phyloP scores from a whole-genome alignment of 495 filamentous ascomycete species.

The Trichoderma asperelloides region DNA sequence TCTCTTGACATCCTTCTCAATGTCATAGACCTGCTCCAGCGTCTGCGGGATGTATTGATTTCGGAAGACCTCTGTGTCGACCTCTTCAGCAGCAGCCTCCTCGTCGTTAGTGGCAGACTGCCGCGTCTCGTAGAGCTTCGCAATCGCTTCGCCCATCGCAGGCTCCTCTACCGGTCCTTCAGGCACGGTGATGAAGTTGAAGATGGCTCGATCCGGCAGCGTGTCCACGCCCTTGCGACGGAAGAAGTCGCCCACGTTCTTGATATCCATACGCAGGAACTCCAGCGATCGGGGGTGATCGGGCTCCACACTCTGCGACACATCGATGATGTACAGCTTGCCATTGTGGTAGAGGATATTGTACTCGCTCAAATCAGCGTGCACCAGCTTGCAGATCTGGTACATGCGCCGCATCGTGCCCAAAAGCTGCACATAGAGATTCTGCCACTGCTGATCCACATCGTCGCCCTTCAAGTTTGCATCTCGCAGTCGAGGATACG shows the following conservation, averaged over 20 bases:
- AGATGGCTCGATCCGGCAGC: slow-evolving; percentile 62
- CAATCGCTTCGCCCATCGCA: slow-evolving; percentile 31
- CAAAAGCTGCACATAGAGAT: slow-evolving; percentile 72
- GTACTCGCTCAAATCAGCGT: slow-evolving; percentile 95
- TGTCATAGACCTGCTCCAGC: slow-evolving; percentile 87
- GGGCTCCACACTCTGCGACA: slow-evolving; percentile 93
- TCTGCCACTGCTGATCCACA: slow-evolving; percentile 68
- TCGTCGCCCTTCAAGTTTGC: slow-evolving; percentile 34
- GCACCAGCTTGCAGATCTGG: slow-evolving; percentile 79
- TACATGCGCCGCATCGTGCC: slow-evolving; percentile 89
- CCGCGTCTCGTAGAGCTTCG: slow-evolving; percentile 36
- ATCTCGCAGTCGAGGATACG: slow-evolving; percentile 67
- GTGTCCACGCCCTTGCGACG: slow-evolving; percentile 69
- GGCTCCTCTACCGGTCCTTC: slow-evolving; percentile 45
- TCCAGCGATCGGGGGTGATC: slow-evolving; percentile 86
- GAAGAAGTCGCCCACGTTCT: slow-evolving; percentile 92
- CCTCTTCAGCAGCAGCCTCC: slow-evolving; percentile 44
- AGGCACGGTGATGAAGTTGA: slow-evolving; percentile 63
- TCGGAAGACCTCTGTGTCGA: slow-evolving; percentile 85
- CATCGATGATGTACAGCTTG: slow-evolving; percentile 88
- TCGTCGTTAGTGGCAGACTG: slow-evolving; percentile 29
- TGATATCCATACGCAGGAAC: slow-evolving; percentile 95
- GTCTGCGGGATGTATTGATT: slow-evolving; percentile 94
- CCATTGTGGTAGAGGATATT: slow-evolving; percentile 85
- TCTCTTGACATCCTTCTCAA: slow-evolving; percentile 79